Base-by-base conservation (phyloP, 1,139 yeast species). In the Candida glucosophila region DNA sequence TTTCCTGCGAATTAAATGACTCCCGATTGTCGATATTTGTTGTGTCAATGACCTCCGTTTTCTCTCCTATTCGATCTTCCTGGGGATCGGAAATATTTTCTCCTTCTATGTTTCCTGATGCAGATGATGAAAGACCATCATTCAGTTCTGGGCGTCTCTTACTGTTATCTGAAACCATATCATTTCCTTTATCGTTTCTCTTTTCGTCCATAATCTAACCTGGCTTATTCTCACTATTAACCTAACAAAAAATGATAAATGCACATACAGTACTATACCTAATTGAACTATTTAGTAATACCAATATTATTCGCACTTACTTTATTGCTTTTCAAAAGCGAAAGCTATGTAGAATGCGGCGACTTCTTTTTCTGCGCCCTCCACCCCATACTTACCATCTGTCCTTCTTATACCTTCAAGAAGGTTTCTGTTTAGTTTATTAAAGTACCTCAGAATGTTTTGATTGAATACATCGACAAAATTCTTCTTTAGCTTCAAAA, bases 291-390 rank as follows among this genome's bases (percentile, higher is more conserved):
- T n/a, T n/a, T n/a, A n/a, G n/a, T n/a, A n/a, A n/a, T n/a, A n/a
- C n/a, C n/a, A n/a, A n/a, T n/a, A n/a, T n/a, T n/a, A n/a, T n/a
- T n/a, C n/a, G n/a, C n/a, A n/a, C n/a, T n/a, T n/a, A n/a, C n/a
- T n/a, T n/a, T n/a, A n/a, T n/a, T n/a, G n/a, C n/a, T 77, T 79
- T 35, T 74, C 78, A 46, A 83, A 85, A 2, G 80, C 90, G 57
- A 83, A 83, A 1, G 86, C 85, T 24, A 77, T 52, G 47, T 83
- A 83, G 39, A 85, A 78, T 8, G 86, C 83, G n/a, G 94, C 94
- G 0, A 69, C 70, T 47, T 90, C 97, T 34, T 83, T 71, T 46
- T 90, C 95, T 24, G 76, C 83, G 1, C 95, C 95, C 44, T 79
- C 90, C 20, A 88, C 85, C 11, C 95, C 95, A 40, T 77, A 75